Percentiles rank a stretch among this genome's conserved stretches.
Evolutionary conservation across 768 basidiomycete species (phyloP).

Genomic region (Collybiopsis luxurians): DNA sequence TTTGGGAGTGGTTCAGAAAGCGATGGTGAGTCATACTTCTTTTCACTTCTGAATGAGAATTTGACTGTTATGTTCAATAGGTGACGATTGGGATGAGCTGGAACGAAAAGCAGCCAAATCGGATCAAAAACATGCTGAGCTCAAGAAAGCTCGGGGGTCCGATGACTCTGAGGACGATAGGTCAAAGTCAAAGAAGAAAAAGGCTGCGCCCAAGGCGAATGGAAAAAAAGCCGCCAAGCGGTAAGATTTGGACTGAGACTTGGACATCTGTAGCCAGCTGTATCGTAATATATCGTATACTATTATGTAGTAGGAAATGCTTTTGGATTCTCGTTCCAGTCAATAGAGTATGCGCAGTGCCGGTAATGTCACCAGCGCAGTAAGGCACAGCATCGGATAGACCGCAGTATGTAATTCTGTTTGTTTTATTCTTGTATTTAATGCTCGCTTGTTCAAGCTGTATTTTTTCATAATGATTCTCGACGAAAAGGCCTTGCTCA

Average conservation of each 20-base stretch:
- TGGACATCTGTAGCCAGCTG: neutral
- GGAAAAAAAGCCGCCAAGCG: conserved; percentile 18
- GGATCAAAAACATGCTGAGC: conserved; percentile 28
- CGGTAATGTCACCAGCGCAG: neutral
- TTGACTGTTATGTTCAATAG: conserved; percentile 29
- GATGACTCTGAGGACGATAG: conserved; percentile 23
- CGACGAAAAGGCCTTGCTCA: conserved; percentile 2
- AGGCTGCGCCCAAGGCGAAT: conserved; percentile 11
- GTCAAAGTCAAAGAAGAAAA: conserved; percentile 32
- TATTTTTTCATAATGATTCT: conserved; percentile 8
- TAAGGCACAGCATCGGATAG: neutral
- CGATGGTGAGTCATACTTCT: conserved; percentile 49
- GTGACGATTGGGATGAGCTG: conserved; percentile 96
- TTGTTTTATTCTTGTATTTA: neutral
- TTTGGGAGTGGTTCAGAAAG: conserved; percentile 55
- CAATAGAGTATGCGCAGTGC: too few relatives aligned
- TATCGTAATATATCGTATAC: neutral
- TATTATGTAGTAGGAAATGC: too few relatives aligned
- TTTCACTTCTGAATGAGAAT: neutral
- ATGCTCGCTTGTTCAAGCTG: neutral
- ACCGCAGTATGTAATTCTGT: neutral
- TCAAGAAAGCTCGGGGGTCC: conserved; percentile 21
- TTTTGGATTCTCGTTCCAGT: too few relatives aligned
- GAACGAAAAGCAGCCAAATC: conserved; percentile 88
- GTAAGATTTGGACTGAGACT: neutral